Base-by-base conservation (phyloP, 2,329 filamentous ascomycete genomes). In the Epichloe typhina region DNA sequence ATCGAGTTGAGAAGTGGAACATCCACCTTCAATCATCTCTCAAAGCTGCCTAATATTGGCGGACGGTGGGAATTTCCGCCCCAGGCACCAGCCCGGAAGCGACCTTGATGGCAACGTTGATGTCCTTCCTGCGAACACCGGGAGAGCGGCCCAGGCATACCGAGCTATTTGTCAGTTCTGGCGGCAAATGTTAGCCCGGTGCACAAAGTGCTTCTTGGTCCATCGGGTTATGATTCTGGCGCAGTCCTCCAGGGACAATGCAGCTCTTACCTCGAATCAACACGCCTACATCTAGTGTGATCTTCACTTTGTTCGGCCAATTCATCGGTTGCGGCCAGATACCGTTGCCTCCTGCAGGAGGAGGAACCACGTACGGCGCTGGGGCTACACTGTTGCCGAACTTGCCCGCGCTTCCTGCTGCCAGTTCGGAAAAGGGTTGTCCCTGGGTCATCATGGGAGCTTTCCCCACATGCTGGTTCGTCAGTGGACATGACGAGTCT, bases 111-210 rank as follows among this genome's bases (percentile, higher is more conserved):
- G 67, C 64, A 15, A 47, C 55, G 46, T 68, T 56, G 1, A 72
- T 56, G 42, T 72, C 68, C 39, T 60, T 65, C 1, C 66, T 66
- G 6, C 69, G 63, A 9, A 71, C 52, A 0, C 67, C 69, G 0
- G 69, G 69, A 2, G 62, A 62, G 5, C 66, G 60, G 8, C 69
- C 69, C 7, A 72, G 54, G 40, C 69, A 72, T 6, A 72, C 62
- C 15, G 67, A 63, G 13, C 52, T 60, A 2, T 52, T 50, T 0
- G 62, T 60, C 44, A 72, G 55, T 59, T 72, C 69, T 71, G 42
- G 44, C 17, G 36, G 40, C 12, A 6, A 9, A 23, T n/a, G 48
- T 53, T 38, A 47, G 45, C 5, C 31, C 3, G 3, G 31, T 31
- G 31, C 9, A 31, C 31, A 11, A 31, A 31, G 31, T 31, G 31